A percentile compares a stretch with the other conserved stretches of the same genome.
Conservation (phyloP, 1,284 basidiomycete genomes). For the Malassezia equina region DNA sequence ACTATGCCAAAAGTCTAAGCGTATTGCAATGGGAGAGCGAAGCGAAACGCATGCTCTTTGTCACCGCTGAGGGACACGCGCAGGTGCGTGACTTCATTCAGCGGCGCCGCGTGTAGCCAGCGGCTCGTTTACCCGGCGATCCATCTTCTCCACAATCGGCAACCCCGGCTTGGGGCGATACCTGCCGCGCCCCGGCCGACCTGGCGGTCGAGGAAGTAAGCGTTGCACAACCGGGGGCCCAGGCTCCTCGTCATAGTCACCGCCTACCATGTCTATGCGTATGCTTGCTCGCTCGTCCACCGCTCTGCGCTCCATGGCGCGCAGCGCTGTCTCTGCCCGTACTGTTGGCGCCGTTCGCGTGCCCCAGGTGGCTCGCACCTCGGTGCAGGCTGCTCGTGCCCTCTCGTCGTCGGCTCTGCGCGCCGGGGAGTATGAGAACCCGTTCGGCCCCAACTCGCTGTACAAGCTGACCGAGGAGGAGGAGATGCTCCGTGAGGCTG, state of each 20-base stretch:
- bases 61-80: conserved; percentile 59
- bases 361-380: conserved; percentile 1
- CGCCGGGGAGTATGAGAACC: conserved; percentile 35
- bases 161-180: not conserved
- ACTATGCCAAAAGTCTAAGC: conserved; percentile 71
- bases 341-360: not conserved
- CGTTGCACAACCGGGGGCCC: not conserved
- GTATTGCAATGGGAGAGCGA: conserved; percentile 69
- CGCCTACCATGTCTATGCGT: conserved; percentile 7
- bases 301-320: conserved; percentile 2
- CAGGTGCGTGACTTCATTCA: conserved; percentile 35
- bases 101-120: conserved; percentile 15
- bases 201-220: not conserved
- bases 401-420: conserved; percentile 22
- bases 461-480: conserved; percentile 43
- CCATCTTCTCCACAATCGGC: not conserved
- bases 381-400: conserved; percentile 14
- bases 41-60: conserved; percentile 69
- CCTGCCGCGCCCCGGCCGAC: not conserved
- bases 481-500: conserved; percentile 43
- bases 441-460: conserved; percentile 46
- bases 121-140: not conserved
- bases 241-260: not conserved
- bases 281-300: conserved; percentile 1
- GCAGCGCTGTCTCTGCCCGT: conserved; percentile 1